Percentiles rank a stretch among this genome's conserved stretches.
Evolutionary conservation across 352 stramenopile species (phyloP).

Genomic region (Phytophthora pisi): DNA sequence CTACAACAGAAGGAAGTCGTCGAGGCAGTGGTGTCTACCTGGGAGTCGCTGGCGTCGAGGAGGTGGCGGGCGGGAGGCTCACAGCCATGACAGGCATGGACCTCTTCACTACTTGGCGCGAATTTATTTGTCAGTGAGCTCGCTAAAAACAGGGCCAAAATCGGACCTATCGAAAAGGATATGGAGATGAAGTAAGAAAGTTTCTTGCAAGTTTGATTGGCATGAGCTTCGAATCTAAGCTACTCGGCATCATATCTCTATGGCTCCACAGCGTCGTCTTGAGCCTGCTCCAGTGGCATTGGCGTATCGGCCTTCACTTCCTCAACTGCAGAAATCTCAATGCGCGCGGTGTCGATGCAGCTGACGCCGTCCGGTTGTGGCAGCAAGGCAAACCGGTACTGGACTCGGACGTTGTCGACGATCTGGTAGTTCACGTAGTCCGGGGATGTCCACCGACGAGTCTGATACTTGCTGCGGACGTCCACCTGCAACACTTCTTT

Average conservation of each 20-base stretch:
- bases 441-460: constrained; percentile 45
- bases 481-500: constrained; percentile 75
- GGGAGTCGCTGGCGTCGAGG: constrained; percentile 18
- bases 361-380: constrained; percentile 11
- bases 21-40: constrained; percentile 5
- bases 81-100: constrained; percentile 36
- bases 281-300: not conserved
- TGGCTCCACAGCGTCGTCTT: not conserved
- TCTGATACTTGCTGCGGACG: constrained; percentile 81
- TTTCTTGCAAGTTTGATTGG: constrained; percentile 12
- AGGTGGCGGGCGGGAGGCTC: constrained; percentile 25
- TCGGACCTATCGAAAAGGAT: constrained; percentile 21
- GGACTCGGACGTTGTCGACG: constrained; percentile 61
- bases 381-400: constrained; percentile 49
- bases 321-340: constrained; percentile 45
- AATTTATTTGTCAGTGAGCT: constrained; percentile 22
- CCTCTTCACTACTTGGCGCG: constrained; percentile 22
- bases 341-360: constrained; percentile 24
- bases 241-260: constrained; percentile 3
- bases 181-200: constrained; percentile 19
- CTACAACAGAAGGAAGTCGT: not conserved
- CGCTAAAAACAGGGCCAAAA: constrained; percentile 20
- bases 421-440: constrained; percentile 51
- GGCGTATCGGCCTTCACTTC: constrained; percentile 1
- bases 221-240: not conserved